Conservation (phyloP, 2,329 filamentous ascomycete genomes). For the Fragosphaeria purpurea region DNA sequence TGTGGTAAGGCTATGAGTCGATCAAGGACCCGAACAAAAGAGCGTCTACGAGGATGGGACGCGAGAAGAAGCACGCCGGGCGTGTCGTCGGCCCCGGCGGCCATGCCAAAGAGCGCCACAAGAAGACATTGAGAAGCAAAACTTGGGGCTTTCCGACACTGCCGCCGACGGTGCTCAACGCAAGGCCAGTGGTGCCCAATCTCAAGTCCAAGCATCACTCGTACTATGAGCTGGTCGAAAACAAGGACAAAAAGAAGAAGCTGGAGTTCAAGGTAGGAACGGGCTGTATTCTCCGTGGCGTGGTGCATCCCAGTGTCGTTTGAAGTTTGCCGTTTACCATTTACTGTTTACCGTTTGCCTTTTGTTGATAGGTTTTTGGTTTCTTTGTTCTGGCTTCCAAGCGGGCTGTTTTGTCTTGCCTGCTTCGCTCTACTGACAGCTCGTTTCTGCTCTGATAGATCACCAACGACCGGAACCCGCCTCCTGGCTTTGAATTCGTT, state of each 20-base stretch:
- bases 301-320: too few species aligned
- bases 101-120: conserved; percentile 23
- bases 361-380: not conserved
- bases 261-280: conserved; percentile 48
- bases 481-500: conserved; percentile 53
- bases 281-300: too few species aligned
- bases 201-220: conserved; percentile 47
- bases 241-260: conserved; percentile 54
- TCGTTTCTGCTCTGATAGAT: conserved; percentile 27
- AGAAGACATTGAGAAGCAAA: conserved; percentile 16
- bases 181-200: conserved; percentile 18
- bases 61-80: conserved; percentile 17
- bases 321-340: not conserved
- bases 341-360: conserved; percentile 5
- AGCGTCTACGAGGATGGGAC: conserved; percentile 17
- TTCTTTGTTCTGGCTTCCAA: not conserved
- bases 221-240: conserved; percentile 56
- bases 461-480: conserved; percentile 40
- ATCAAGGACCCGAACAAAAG: conserved; percentile 6
- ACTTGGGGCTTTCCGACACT: conserved; percentile 16
- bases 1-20: conserved; percentile 15
- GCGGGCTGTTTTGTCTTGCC: not conserved
- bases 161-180: conserved; percentile 19
- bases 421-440: not conserved
- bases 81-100: conserved; percentile 15